phyloP scores from a whole-genome alignment of 2,329 filamentous ascomycete species.

The Cercospora berteroae region DNA sequence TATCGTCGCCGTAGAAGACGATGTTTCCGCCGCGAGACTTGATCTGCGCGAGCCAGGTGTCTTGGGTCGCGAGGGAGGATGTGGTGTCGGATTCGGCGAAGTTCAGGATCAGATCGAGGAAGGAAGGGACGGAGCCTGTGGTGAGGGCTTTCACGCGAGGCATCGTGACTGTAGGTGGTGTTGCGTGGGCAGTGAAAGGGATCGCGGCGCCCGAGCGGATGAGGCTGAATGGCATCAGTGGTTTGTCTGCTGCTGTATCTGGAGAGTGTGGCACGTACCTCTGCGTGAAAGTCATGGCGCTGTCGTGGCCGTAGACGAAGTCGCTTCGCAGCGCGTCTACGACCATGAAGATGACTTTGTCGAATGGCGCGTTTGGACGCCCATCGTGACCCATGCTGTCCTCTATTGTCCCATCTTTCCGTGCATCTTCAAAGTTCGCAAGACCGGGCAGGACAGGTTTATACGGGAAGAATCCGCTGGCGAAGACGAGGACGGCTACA shows the following conservation, averaged over 20 bases:
- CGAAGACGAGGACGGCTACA: slow-evolving; percentile 67
- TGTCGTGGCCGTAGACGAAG: slow-evolving; percentile 80
- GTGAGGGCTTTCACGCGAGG: slow-evolving; percentile 95
- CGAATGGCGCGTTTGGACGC: slow-evolving; percentile 67
- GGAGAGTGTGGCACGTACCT: slow-evolving; percentile 54
- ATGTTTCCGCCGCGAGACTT: slow-evolving; percentile 74
- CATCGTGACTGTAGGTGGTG: slow-evolving; percentile 98
- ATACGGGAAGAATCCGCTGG: slow-evolving; percentile 93
- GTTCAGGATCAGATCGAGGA: slow-evolving; percentile 94
- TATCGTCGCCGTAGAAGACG: slow-evolving; percentile 96
- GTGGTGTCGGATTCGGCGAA: slow-evolving; percentile 91
- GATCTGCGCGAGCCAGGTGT: slow-evolving; percentile 95
- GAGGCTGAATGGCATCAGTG: slow-evolving; percentile 54
- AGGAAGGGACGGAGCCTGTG: slow-evolving; percentile 95
- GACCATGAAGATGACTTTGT: slow-evolving; percentile 94
- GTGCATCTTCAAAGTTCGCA: slow-evolving; percentile 48
- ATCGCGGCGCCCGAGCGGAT: slow-evolving; percentile 80
- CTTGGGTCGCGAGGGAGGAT: slow-evolving; percentile 81
- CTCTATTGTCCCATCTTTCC: slow-evolving; percentile 11
- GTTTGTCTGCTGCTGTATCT: not conserved
- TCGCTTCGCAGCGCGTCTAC: slow-evolving; percentile 93
- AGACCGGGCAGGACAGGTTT: slow-evolving; percentile 89
- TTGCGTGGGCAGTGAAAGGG: slow-evolving; percentile 92
- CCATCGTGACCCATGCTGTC: not conserved
- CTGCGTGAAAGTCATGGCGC: slow-evolving; percentile 85